Evolutionary conservation across 345 rosid species (phyloP), one percentile per base, ranked within the genome.

Genomic region (Melaleuca alternifolia): DNA sequence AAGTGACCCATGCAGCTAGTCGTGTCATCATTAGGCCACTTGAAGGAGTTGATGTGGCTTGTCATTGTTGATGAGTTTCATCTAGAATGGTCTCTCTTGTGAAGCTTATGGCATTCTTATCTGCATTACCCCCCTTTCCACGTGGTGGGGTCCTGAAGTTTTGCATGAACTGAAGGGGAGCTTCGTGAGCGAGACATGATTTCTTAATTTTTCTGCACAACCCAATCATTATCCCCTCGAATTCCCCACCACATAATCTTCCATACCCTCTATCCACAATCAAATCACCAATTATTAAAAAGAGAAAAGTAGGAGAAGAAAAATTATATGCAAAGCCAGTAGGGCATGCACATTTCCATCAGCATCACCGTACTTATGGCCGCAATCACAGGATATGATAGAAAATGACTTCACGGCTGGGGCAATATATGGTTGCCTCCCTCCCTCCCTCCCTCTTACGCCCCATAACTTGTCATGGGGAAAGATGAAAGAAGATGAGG

Each of bases 121-220:
- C 41, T 59, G 11, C 79, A 44, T 83, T n/a, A 11, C 81, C 48
- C 37, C 50, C 56, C 61, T 24, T 20, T 84, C 52, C 92, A 91
- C 91, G 56, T 89, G 92, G 91, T 86, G 84, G 89, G 90, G 90
- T 57, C 53, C 83, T 52, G 54, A 50, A 84, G 7, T 23, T 44
- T 23, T 85, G 48, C 87, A 77, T 87, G 83, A 85, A 87, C 83
- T 48, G 82, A 86, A 84, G 88, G 71, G 28, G 76, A 48, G 14
- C 21, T 83, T 54, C 28, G 85, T 88, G 33, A n/a, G 18, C n/a
- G 71, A 59, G 71, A 59, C 14, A 16, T 37, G 48, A 13, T 48
- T 18, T 5, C 10, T 65, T 71, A 18, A 2, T 46, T 12, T 65
- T 33, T 2, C 2, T 33, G 79, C 24, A 71, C 79, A 33, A 18